phyloP scores from a whole-genome alignment of 202 grass and related monocot genomes.

The Hordeum pubiflorum region DNA sequence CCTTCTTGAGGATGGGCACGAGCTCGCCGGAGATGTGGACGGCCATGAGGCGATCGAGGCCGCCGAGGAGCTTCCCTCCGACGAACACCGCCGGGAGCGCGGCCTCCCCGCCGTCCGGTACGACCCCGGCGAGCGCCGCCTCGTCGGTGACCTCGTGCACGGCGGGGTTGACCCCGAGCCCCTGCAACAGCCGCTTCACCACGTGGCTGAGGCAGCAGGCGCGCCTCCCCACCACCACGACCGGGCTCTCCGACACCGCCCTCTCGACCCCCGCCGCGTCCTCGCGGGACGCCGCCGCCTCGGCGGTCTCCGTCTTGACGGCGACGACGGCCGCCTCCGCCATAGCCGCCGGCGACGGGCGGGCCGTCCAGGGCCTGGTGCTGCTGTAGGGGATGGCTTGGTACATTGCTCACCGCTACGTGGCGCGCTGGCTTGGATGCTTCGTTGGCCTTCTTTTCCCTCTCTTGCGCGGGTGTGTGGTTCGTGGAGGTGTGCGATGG shows the following conservation, averaged over 20 bases:
- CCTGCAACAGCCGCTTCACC: conserved; percentile 74
- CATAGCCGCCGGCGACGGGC: neutral
- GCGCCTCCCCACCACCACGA: conserved; percentile 64
- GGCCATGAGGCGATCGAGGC: conserved; percentile 85
- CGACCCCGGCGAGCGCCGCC: conserved; percentile 30
- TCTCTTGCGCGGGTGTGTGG: neutral
- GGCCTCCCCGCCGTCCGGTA: neutral
- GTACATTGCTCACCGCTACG: conserved; percentile 45
- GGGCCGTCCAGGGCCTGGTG: conserved; percentile 46
- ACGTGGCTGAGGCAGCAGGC: conserved; percentile 93
- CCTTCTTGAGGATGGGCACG: conserved; percentile 91
- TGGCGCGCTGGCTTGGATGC: neutral
- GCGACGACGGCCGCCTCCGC: neutral
- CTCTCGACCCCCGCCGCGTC: conserved; percentile 8
- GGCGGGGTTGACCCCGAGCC: conserved; percentile 80
- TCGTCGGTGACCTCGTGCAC: conserved; percentile 81
- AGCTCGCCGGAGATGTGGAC: conserved; percentile 97
- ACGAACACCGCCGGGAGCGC: conserved; percentile 73
- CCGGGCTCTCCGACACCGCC: conserved; percentile 74
- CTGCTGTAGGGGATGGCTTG: conserved; percentile 73
- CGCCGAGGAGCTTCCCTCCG: conserved; percentile 64
- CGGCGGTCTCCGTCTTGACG: conserved; percentile 9
- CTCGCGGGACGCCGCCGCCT: neutral
- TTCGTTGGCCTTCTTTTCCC: neutral
- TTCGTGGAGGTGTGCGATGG: neutral